phyloP scores from a whole-genome alignment of 805 yeast genomes.

The Isabelozyma gotoi region DNA sequence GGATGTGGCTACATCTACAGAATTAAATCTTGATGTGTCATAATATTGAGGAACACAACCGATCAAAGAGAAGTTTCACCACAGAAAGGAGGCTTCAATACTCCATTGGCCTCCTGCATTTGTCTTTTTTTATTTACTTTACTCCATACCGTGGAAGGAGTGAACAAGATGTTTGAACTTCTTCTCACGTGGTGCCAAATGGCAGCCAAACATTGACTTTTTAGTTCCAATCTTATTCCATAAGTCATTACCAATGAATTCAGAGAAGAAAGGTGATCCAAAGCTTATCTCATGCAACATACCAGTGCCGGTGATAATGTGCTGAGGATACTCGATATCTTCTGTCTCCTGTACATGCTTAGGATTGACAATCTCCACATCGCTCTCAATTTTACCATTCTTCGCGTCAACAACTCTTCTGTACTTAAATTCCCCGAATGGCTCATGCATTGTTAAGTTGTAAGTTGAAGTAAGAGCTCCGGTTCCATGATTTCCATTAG shows the following conservation, averaged over 20 bases:
- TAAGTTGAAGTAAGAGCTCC: constrained; percentile 32
- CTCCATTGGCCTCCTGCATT: too few relatives aligned
- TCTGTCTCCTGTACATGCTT: background rate
- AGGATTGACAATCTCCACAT: constrained; percentile 1
- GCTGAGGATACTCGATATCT: background rate
- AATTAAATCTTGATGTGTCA: too few relatives aligned
- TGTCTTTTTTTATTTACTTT: too few relatives aligned
- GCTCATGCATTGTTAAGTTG: constrained; percentile 12
- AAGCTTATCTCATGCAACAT: too few relatives aligned
- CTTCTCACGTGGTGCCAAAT: background rate
- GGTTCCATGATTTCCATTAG: constrained; percentile 28
- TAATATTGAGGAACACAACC: too few relatives aligned
- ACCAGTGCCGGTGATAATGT: too few relatives aligned
- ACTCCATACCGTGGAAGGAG: too few relatives aligned
- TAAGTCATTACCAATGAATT: background rate
- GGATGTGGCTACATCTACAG: too few relatives aligned
- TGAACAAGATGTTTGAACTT: background rate
- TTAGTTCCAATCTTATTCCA: too few relatives aligned
- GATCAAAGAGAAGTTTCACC: too few relatives aligned
- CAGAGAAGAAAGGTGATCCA: background rate
- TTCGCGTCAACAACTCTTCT: constrained; percentile 33
- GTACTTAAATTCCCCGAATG: constrained; percentile 10
- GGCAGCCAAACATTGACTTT: too few relatives aligned
- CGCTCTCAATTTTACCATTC: constrained; percentile 27
- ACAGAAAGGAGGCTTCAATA: too few relatives aligned